Evolutionary conservation across 2,329 filamentous ascomycete species (phyloP).

Genomic region (Coniochaeta sp.): DNA sequence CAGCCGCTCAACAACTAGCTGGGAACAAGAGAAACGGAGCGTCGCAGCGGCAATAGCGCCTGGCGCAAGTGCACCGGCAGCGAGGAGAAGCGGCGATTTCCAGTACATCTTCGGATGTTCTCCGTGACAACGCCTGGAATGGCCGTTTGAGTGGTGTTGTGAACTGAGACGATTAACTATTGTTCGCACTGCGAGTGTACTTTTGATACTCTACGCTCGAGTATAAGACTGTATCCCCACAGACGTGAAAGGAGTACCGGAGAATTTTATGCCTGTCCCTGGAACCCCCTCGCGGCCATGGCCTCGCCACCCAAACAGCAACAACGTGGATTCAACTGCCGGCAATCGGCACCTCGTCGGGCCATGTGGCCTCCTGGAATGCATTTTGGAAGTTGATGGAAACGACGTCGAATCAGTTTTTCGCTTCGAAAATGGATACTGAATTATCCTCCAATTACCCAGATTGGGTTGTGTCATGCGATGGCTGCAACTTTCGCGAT

Average conservation of each 20-base stretch:
- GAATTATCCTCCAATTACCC: neutral
- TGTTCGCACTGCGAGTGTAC: neutral
- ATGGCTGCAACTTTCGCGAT: neutral
- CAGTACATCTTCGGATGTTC: constrained; percentile 8
- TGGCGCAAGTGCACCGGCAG: constrained; percentile 8
- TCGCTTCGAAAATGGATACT: neutral
- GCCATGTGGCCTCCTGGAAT: neutral
- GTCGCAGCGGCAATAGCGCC: constrained; percentile 12
- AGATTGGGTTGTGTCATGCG: neutral
- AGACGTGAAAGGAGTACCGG: neutral
- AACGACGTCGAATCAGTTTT: neutral
- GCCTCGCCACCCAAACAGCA: neutral
- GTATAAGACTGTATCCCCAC: neutral
- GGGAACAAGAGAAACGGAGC: constrained; percentile 14
- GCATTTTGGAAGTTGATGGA: neutral
- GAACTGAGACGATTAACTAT: neutral
- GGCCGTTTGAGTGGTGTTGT: neutral
- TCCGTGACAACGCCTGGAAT: neutral
- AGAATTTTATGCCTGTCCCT: neutral
- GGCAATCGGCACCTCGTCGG: neutral
- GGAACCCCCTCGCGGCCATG: neutral
- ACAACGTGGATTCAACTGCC: neutral
- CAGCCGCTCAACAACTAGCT: constrained; percentile 13
- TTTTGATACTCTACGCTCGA: neutral
- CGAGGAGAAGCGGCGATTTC: constrained; percentile 6